A percentile compares a stretch with the other conserved stretches of the same genome.
phyloP scores from a whole-genome alignment of 495 filamentous ascomycete genomes.

The Tuber indicum region DNA sequence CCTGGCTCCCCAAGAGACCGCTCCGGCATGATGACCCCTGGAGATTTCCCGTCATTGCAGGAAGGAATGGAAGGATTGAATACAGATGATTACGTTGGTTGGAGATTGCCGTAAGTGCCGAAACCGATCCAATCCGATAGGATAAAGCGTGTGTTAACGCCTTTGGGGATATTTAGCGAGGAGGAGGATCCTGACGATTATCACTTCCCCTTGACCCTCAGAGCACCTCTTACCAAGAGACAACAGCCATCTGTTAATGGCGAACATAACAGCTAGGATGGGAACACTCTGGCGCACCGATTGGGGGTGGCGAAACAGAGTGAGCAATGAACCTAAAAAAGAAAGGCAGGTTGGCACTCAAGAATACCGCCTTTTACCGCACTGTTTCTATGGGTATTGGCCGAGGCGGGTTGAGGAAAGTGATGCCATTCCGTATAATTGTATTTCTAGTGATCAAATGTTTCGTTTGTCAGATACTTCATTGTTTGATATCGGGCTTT shows the following conservation, averaged over 20 bases:
- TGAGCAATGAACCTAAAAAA: background rate
- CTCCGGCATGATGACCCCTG: constrained; percentile 97
- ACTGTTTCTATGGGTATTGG: background rate
- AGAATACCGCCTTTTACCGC: background rate
- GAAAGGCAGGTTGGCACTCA: background rate
- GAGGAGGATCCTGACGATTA: constrained; percentile 95
- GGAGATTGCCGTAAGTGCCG: constrained; percentile 86
- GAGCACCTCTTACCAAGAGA: constrained; percentile 39
- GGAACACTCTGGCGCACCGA: background rate
- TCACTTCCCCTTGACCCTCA: constrained; percentile 79
- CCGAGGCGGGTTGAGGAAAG: background rate
- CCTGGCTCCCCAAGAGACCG: constrained; percentile 87
- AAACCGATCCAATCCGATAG: constrained; percentile 18
- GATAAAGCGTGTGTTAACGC: constrained; percentile 16
- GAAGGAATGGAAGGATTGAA: constrained; percentile 87
- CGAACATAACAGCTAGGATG: background rate
- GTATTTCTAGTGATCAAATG: constrained; percentile 3
- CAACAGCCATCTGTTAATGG: background rate
- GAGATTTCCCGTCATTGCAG: constrained; percentile 92
- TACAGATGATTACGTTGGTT: constrained; percentile 96
- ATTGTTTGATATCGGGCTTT: background rate
- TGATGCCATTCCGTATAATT: background rate
- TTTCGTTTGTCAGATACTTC: constrained; percentile 3
- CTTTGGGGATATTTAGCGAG: constrained; percentile 55
- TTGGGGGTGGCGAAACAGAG: background rate